Percentiles rank a stretch among this genome's conserved stretches.
phyloP scores from a whole-genome alignment of 164 flowering plant species.

The Stephania yunnanensis region DNA sequence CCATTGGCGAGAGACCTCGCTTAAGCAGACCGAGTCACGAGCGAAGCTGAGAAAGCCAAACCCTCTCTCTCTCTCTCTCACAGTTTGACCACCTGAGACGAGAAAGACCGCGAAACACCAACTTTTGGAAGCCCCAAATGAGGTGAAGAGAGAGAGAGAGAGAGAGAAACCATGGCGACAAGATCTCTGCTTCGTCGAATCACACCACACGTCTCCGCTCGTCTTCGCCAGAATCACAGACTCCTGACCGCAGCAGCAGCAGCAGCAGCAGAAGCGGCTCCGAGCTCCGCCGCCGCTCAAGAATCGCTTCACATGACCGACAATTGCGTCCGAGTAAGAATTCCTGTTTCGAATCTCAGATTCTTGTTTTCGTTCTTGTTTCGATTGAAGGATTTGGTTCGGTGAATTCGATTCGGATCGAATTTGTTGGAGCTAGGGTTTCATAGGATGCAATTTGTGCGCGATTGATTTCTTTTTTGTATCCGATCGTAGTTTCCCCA shows the following conservation, averaged over 20 bases:
- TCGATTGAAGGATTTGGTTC: background rate
- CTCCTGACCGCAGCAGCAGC: conserved; percentile 8
- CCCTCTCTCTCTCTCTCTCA: no score
- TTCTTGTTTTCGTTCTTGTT: no score
- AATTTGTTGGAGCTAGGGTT: background rate
- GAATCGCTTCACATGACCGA: conserved; percentile 24
- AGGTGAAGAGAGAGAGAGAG: background rate
- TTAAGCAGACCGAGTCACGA: no score
- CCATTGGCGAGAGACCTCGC: no score
- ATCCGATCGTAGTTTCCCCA: no score
- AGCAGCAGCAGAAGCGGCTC: conserved; percentile 6
- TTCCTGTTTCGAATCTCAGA: background rate
- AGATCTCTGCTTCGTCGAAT: conserved; percentile 20
- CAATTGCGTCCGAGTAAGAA: conserved; percentile 24
- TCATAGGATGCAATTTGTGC: background rate
- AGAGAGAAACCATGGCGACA: background rate
- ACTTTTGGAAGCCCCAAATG: background rate
- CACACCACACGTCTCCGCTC: conserved; percentile 14
- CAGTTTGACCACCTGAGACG: background rate
- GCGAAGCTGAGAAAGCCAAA: no score
- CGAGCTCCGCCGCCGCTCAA: background rate
- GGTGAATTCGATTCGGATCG: background rate
- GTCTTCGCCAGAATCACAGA: conserved; percentile 19
- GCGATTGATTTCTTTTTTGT: no score
- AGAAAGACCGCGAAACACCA: background rate